Evolutionary conservation across 192 early-diverging fungal genomes (phyloP), one percentile per base, ranked within the genome.

Genomic region (Piromyces finnis): DNA sequence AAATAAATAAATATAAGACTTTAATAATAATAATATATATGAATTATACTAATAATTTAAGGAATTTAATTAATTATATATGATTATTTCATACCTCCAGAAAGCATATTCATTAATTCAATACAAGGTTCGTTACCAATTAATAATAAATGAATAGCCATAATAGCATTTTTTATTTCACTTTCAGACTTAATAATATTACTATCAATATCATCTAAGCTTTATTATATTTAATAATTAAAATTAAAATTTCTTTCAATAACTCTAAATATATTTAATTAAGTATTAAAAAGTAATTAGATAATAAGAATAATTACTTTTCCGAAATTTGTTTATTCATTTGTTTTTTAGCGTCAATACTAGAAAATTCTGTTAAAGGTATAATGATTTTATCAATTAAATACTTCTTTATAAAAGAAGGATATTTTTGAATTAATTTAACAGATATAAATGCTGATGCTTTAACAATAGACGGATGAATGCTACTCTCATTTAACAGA

Each of bases 121-220:
- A 88, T 86, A 0, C 90, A 88, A 7, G 92, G 89, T 78, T 91
- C 88, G 29, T 90, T 90, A 28, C 86, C 87, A 5, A 91, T 86
- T 29, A 93, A 82, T 13, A 94, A 82, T 77, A 81, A 82, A 79
- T 89, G 87, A 39, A 94, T 59, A 14, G 86, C 84, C 17, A 83
- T 79, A 27, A 94, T 80, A 0, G 88, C 79, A 18, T 80, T 82
- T 15, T 79, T 68, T 29, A 93, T 78, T 22, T 88, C 84, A 7
- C 81, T 80, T 59, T 89, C 87, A 2, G 86, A 79, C 7, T 87
- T 77, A 9, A 87, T 80, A 14, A 87, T 29, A 88, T 77, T 3
- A 28, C 51, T 79, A 77, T 18, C 78, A 82, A 77, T 27, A 28
- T 41, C 83, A 29, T 80, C 77, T 2, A 11, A 79, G 68, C 82